Evolutionary conservation across 208 protist genomes (phyloP), one percentile per base, ranked within the genome.

Genomic region (Spongospora subterranea): DNA sequence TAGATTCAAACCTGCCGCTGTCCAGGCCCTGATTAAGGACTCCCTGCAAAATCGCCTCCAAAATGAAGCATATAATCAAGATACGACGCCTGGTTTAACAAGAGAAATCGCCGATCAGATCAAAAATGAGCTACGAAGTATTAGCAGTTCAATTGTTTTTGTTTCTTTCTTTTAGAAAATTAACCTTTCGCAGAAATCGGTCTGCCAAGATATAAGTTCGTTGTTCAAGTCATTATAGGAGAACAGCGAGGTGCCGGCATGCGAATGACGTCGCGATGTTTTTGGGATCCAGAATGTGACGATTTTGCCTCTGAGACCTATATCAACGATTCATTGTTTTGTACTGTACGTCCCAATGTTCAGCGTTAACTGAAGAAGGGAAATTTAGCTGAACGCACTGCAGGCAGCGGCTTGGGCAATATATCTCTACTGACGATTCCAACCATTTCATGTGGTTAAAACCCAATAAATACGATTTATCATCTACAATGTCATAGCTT

Each of bases 261-360:
- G 46, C 77, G 77, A 32, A 92, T 92, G 90, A 66, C 77, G 88
- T 88, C 88, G 38, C 20, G 90, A 40, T 88, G 90, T 41, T 92
- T 92, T 66, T 92, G 90, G 90, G 90, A 92, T 92, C 88, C 88
- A 43, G 65, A 92, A 54, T 88, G 46, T 20, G 90, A 92, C 39
- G 88, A 66, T 6, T 46, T 92, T 38, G 53, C 90, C 24, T 11
- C 77, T 24, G 90, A 92, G 43, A 92, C 90, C 32, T 92, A 88
- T 29, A 77, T 88, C 43, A 92, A 92, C 71, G 90, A 92, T 39
- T 41, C 90, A 29, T 65, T 92, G 43, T 92, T 92, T 46, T 88
- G 77, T 92, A 88, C 88, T 41, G 90, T 64, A 60, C 24, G 50
- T 60, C 24, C 50, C 50, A 24, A 24, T 60, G 50, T 60, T 24